A percentile compares a stretch with the other conserved stretches of the same genome.
Conservation (phyloP, 2,329 filamentous ascomycete species). For the Elsinoe fawcettii region DNA sequence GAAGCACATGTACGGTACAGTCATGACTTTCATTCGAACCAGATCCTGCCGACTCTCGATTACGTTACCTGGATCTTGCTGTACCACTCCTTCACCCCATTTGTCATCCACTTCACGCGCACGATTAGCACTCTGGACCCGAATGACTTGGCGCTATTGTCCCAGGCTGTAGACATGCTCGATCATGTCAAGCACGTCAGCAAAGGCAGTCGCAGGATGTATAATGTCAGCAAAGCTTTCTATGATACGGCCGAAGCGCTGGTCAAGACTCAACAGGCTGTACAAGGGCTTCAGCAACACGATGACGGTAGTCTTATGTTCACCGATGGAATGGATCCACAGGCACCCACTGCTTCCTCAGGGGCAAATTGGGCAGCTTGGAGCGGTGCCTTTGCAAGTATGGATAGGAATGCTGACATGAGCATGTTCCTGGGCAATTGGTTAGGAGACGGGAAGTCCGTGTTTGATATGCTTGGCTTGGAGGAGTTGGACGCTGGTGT, state of each 20-base stretch:
- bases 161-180: conserved; percentile 16
- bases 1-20: conserved; percentile 18
- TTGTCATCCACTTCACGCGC: conserved; percentile 19
- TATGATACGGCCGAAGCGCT: conserved; percentile 17
- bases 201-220: conserved; percentile 16
- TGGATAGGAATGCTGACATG: conserved; percentile 11
- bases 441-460: conserved; percentile 6
- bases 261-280: conserved; percentile 17
- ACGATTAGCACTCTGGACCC: conserved; percentile 18
- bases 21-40: conserved; percentile 11
- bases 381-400: conserved; percentile 1
- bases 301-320: conserved; percentile 17
- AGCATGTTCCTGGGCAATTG: conserved; percentile 14
- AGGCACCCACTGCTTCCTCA: neutral
- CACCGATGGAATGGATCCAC: neutral
- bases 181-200: conserved; percentile 17
- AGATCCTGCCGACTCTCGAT: conserved; percentile 6
- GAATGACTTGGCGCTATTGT: conserved; percentile 15
- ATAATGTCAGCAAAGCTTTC: conserved; percentile 19
- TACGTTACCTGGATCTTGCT: conserved; percentile 20
- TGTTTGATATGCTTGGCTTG: conserved; percentile 13
- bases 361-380: conserved; percentile 4
- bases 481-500: conserved; percentile 1
- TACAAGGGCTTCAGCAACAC: conserved; percentile 17
- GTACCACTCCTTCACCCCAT: conserved; percentile 19